Evolutionary conservation across 495 filamentous ascomycete genomes (phyloP).

Genomic region (Aspergillus leporis): DNA sequence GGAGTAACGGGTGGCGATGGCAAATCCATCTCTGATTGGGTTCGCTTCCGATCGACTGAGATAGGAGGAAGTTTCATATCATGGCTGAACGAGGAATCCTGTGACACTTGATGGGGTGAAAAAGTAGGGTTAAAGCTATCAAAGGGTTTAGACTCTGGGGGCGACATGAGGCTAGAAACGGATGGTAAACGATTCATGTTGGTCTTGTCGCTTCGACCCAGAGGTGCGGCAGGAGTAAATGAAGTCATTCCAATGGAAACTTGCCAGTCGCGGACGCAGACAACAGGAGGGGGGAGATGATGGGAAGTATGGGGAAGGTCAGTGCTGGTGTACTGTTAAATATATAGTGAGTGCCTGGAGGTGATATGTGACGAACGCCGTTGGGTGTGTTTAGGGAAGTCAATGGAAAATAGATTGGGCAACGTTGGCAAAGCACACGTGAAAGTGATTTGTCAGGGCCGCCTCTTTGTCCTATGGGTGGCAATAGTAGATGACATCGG

Average conservation of each 20-base stretch:
- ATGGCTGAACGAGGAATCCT: slow-evolving; percentile 33
- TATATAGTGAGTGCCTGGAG: slow-evolving; percentile 5
- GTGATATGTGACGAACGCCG: slow-evolving; percentile 21
- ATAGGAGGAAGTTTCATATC: slow-evolving; percentile 52
- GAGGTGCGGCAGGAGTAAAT: slow-evolving; percentile 22
- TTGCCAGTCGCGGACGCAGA: not conserved
- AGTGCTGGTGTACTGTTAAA: slow-evolving; percentile 7
- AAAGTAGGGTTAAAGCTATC: slow-evolving; percentile 56
- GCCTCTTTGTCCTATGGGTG: slow-evolving; percentile 36
- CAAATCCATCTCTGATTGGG: slow-evolving; percentile 52
- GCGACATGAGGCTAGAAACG: slow-evolving; percentile 71
- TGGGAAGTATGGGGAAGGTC: not conserved
- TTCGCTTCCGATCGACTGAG: slow-evolving; percentile 49
- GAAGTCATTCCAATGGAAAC: slow-evolving; percentile 28
- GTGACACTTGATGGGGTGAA: slow-evolving; percentile 34
- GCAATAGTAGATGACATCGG: slow-evolving; percentile 29
- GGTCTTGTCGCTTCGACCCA: slow-evolving; percentile 27
- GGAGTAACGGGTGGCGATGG: slow-evolving; percentile 76
- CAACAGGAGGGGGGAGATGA: not conserved
- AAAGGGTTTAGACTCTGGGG: slow-evolving; percentile 63
- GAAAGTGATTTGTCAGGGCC: slow-evolving; percentile 43
- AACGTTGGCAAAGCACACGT: slow-evolving; percentile 32
- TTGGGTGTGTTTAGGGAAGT: slow-evolving; percentile 39
- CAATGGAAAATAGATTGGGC: slow-evolving; percentile 35
- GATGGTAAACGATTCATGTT: slow-evolving; percentile 53